These are phyloP conservation scores for Brasenia schreberi DNA, from an alignment of 164 flowering plant species.

Conservation along the genomic window DNA sequence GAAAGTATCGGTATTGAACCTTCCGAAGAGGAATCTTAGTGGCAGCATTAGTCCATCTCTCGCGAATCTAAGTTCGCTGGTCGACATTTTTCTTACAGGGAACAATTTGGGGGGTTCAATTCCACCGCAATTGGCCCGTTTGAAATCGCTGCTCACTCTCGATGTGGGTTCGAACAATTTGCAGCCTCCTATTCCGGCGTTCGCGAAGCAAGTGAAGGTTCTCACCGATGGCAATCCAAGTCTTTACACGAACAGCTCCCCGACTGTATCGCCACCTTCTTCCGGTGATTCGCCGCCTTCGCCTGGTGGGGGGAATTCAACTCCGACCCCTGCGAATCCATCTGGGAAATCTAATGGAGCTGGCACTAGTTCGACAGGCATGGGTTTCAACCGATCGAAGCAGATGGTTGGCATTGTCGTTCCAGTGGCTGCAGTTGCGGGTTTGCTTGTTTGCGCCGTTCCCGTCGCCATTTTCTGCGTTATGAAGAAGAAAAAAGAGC, in stretches of 20 bases:
- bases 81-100: constrained; percentile 28
- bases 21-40: constrained; percentile 37
- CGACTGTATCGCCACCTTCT: neutral
- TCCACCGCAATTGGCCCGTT: constrained; percentile 28
- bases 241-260: neutral
- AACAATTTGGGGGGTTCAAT: constrained; percentile 40
- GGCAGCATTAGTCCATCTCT: constrained; percentile 68
- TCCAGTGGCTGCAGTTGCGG: neutral
- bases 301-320: neutral
- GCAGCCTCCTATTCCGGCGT: constrained; percentile 56
- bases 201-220: constrained; percentile 27
- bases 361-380: neutral
- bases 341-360: neutral
- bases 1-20: constrained; percentile 37
- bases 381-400: neutral
- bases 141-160: constrained; percentile 39
- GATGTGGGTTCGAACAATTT: constrained; percentile 53
- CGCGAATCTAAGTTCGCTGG: constrained; percentile 38
- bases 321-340: neutral
- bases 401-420: neutral
- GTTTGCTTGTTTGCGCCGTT: neutral
- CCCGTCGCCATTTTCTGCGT: neutral
- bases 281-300: neutral
- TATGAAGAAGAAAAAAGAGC: constrained; percentile 1
- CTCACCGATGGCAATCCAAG: constrained; percentile 33